These are phyloP conservation scores for Samsoniella hepiali DNA, from an alignment of 2,329 filamentous ascomycete species.

Conservation along the genomic window DNA sequence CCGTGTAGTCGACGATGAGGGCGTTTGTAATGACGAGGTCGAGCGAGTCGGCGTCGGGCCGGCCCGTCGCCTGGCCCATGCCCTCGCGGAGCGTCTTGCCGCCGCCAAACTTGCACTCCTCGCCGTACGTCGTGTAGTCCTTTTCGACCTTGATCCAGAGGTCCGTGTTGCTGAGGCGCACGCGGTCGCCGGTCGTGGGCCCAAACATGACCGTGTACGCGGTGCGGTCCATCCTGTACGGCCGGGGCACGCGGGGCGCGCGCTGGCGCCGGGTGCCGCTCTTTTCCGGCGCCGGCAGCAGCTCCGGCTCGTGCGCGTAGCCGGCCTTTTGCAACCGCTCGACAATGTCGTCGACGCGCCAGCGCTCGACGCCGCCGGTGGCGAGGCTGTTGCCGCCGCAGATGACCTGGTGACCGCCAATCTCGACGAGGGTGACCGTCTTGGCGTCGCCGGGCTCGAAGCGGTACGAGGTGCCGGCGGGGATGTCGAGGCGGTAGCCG, in stretches of 20 bases:
- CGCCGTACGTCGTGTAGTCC: slow-evolving; percentile 79
- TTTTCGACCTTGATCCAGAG: slow-evolving; percentile 89
- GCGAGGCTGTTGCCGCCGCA: slow-evolving; percentile 81
- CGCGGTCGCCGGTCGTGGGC: slow-evolving; percentile 82
- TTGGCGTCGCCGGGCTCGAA: slow-evolving; percentile 93
- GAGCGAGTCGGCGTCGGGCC: slow-evolving; percentile 66
- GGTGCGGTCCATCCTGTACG: slow-evolving; percentile 74
- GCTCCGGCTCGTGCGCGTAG: slow-evolving; percentile 71
- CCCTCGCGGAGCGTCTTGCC: slow-evolving; percentile 92
- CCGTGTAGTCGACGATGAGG: slow-evolving; percentile 83
- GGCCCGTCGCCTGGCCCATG: slow-evolving; percentile 87
- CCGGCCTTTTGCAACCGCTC: slow-evolving; percentile 65
- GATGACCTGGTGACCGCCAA: slow-evolving; percentile 76
- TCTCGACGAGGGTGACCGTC: slow-evolving; percentile 86
- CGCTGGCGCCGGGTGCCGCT: slow-evolving; percentile 79
- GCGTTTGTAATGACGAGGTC: slow-evolving; percentile 90
- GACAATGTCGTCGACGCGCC: slow-evolving; percentile 63
- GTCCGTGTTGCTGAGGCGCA: slow-evolving; percentile 78
- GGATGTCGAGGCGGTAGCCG: slow-evolving; percentile 83
- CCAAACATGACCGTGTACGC: slow-evolving; percentile 89
- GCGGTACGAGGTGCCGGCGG: slow-evolving; percentile 85
- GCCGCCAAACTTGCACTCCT: slow-evolving; percentile 93
- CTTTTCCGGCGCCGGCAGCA: slow-evolving; percentile 70
- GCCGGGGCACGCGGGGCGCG: slow-evolving; percentile 70
- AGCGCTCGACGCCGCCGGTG: slow-evolving; percentile 64